Evolutionary conservation across 352 stramenopile genomes (phyloP).

Genomic region (Phytophthora fragariae): DNA sequence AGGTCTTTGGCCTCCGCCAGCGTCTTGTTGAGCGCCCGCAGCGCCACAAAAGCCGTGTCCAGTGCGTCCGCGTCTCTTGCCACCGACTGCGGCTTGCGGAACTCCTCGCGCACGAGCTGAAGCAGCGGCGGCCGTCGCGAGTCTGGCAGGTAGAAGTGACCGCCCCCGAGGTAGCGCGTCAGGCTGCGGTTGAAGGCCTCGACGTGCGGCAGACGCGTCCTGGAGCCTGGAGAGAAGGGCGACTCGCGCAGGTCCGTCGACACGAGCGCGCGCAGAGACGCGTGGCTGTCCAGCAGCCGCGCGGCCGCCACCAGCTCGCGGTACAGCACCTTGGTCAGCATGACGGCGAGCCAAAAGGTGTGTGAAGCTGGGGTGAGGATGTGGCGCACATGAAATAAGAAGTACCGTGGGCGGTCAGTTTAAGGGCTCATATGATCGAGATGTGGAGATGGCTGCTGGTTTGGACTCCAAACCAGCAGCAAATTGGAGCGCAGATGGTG

Average conservation of each 20-base stretch:
- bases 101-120: conserved; percentile 61
- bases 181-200: conserved; percentile 71
- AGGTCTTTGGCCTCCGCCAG: conserved; percentile 52
- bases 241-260: conserved; percentile 68
- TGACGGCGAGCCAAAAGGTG: conserved; percentile 13
- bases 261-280: conserved; percentile 65
- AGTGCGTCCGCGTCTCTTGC: conserved; percentile 31
- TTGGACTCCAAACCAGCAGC: too few species aligned
- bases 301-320: conserved; percentile 68
- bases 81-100: conserved; percentile 32
- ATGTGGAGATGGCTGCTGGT: neutral
- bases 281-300: conserved; percentile 64
- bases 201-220: conserved; percentile 54
- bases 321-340: conserved; percentile 71
- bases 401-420: neutral
- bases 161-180: conserved; percentile 56
- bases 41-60: conserved; percentile 72
- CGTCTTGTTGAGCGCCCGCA: conserved; percentile 69
- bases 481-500: neutral
- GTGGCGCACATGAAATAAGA: neutral
- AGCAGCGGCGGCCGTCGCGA: conserved; percentile 36
- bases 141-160: conserved; percentile 77
- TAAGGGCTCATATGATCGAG: neutral
- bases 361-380: neutral
- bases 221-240: conserved; percentile 36